These are phyloP conservation scores for Candida sp. DNA, from an alignment of 1,139 yeast species.

Conservation along the genomic window DNA sequence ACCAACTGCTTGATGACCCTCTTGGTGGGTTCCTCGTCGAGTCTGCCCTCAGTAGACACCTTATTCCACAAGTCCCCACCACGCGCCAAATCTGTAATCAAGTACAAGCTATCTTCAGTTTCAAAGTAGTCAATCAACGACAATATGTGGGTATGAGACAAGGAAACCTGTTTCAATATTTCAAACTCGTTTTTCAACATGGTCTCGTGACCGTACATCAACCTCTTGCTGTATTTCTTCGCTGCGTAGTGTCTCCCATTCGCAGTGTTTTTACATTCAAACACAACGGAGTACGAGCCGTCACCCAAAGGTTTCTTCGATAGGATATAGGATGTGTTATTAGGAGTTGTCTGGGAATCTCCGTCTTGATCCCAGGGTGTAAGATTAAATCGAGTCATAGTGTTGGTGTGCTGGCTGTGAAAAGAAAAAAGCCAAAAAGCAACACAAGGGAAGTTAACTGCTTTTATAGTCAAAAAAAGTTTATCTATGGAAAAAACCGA, in stretches of 20 bases:
- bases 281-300: constrained; percentile 44
- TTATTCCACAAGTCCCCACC: constrained; percentile 76
- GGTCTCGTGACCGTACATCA: constrained; percentile 37
- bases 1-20: constrained; percentile 36
- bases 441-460: too few species aligned
- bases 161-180: constrained; percentile 52
- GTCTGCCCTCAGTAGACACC: constrained; percentile 45
- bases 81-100: constrained; percentile 69
- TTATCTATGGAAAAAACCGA: neutral
- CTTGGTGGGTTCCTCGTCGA: constrained; percentile 53
- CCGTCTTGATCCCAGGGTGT: constrained; percentile 6
- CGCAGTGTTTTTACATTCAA: constrained; percentile 37
- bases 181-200: constrained; percentile 59
- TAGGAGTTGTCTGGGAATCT: constrained; percentile 21
- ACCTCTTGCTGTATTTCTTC: constrained; percentile 35
- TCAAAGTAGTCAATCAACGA: constrained; percentile 75
- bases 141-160: constrained; percentile 52
- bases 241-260: constrained; percentile 44
- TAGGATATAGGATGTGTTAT: constrained; percentile 40
- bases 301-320: constrained; percentile 36
- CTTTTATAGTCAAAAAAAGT: neutral
- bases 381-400: constrained; percentile 1
- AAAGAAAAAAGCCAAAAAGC: too few species aligned
- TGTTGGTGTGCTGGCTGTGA: neutral
- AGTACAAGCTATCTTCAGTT: constrained; percentile 59